These are phyloP conservation scores for Porogramme epimiltina DNA, from an alignment of 1,284 basidiomycete species.

Conservation along the genomic window DNA sequence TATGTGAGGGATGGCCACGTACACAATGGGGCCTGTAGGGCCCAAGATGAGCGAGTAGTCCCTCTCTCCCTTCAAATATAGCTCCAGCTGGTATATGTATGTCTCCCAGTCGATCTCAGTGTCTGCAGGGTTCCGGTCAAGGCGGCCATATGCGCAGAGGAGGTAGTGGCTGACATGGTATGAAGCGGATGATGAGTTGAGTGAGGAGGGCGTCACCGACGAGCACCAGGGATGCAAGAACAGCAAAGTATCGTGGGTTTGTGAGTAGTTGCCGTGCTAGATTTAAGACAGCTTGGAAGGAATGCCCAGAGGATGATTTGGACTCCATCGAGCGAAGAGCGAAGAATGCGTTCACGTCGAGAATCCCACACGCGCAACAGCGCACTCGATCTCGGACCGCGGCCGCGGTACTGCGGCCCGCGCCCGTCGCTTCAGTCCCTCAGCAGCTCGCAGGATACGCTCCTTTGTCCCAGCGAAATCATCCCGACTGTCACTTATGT, in stretches of 20 bases:
- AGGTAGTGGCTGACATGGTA: slow-evolving; percentile 62
- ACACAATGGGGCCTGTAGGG: slow-evolving; percentile 95
- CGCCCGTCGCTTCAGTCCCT: no score
- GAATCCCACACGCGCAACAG: no score
- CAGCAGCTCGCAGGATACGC: no score
- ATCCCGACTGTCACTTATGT: no score
- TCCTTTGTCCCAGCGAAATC: no score
- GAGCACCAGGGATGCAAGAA: slow-evolving; percentile 62
- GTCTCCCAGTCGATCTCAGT: slow-evolving; percentile 99
- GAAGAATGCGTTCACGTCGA: no score
- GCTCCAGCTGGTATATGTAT: slow-evolving; percentile 85
- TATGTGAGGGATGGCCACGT: slow-evolving; percentile 33
- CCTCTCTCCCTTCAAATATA: slow-evolving; percentile 82
- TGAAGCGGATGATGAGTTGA: slow-evolving; percentile 73
- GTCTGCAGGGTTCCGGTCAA: slow-evolving; percentile 51
- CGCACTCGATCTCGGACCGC: no score
- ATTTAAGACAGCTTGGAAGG: slow-evolving; percentile 4
- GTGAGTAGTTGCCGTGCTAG: slow-evolving; percentile 43
- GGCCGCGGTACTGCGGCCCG: no score
- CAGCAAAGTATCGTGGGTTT: slow-evolving; percentile 67
- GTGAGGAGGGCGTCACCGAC: slow-evolving; percentile 77
- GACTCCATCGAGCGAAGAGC: no score
- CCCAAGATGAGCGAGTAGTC: slow-evolving; percentile 88
- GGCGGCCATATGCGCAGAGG: slow-evolving; percentile 8
- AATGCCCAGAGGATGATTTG: no score